phyloP scores from a whole-genome alignment of 1,284 basidiomycete genomes.

The Phenoliferia sp. region DNA sequence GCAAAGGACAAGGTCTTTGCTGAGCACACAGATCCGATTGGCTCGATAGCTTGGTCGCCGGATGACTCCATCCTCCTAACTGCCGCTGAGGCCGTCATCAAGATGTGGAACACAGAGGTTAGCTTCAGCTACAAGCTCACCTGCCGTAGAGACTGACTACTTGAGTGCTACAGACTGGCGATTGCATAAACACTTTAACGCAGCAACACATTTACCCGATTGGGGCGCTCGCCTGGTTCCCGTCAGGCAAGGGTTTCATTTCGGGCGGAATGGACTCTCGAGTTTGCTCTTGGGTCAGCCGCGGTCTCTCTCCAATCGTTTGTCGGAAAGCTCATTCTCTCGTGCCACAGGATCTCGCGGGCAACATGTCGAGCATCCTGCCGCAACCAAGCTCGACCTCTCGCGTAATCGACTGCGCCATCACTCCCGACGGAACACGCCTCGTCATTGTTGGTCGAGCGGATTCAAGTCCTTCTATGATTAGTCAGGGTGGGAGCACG shows the following conservation, averaged over 20 bases:
- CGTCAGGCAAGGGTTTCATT: slow-evolving; percentile 82
- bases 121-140: slow-evolving; percentile 29
- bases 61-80: slow-evolving; percentile 79
- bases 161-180: slow-evolving; percentile 56
- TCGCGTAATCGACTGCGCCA: slow-evolving; percentile 78
- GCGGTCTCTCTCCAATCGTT: neutral
- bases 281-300: slow-evolving; percentile 78
- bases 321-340: neutral
- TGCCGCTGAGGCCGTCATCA: slow-evolving; percentile 69
- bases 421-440: slow-evolving; percentile 77
- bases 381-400: slow-evolving; percentile 58
- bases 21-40: slow-evolving; percentile 72
- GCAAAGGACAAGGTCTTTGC: slow-evolving; percentile 56
- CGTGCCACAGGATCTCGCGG: slow-evolving; percentile 60
- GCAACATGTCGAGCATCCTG: slow-evolving; percentile 66
- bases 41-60: slow-evolving; percentile 81
- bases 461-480: slow-evolving; percentile 10
- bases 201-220: slow-evolving; percentile 80
- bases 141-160: neutral
- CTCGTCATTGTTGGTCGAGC: slow-evolving; percentile 71
- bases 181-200: slow-evolving; percentile 59
- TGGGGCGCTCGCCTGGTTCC: slow-evolving; percentile 79
- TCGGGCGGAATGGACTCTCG: slow-evolving; percentile 84
- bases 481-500: neutral
- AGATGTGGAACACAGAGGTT: slow-evolving; percentile 82